A percentile compares a stretch with the other conserved stretches of the same genome.
These are phyloP conservation scores for Amanita molliuscula DNA, from an alignment of 768 basidiomycete species.

Conservation along the genomic window DNA sequence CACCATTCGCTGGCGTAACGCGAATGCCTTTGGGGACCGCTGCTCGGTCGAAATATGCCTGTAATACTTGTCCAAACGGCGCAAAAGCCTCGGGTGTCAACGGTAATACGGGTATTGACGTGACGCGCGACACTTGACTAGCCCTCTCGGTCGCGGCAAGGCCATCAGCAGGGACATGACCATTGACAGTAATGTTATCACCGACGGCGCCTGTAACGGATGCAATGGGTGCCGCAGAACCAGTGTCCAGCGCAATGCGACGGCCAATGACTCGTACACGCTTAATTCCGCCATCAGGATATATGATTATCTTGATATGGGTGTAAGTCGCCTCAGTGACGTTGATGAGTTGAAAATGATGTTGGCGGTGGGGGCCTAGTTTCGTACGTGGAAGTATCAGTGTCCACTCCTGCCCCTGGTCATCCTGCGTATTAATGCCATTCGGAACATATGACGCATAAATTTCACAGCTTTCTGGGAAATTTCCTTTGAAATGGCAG, in stretches of 20 bases:
- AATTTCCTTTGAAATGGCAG: constrained; percentile 92
- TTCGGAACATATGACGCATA: constrained; percentile 40
- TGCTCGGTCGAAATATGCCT: constrained; percentile 65
- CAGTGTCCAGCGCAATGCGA: constrained; percentile 17
- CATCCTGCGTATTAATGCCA: constrained; percentile 24
- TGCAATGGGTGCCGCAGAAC: neutral
- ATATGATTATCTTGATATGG: constrained; percentile 82
- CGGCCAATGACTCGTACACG: constrained; percentile 78
- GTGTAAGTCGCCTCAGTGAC: constrained; percentile 50
- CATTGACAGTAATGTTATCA: neutral
- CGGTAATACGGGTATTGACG: constrained; percentile 44
- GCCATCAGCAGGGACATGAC: neutral
- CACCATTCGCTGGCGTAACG: constrained; percentile 79
- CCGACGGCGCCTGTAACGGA: neutral
- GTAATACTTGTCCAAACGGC: constrained; percentile 85
- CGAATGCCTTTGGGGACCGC: constrained; percentile 60
- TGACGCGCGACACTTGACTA: constrained; percentile 4
- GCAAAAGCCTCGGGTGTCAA: constrained; percentile 82
- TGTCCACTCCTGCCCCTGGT: constrained; percentile 52
- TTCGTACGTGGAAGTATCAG: constrained; percentile 65
- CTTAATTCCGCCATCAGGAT: constrained; percentile 94
- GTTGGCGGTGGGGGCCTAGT: constrained; percentile 82
- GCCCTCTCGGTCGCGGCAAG: neutral
- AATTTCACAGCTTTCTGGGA: constrained; percentile 80
- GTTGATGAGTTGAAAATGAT: constrained; percentile 78